These are phyloP conservation scores for Neoscytalidium dimidiatum DNA, from an alignment of 2,329 filamentous ascomycete genomes.

Conservation along the genomic window DNA sequence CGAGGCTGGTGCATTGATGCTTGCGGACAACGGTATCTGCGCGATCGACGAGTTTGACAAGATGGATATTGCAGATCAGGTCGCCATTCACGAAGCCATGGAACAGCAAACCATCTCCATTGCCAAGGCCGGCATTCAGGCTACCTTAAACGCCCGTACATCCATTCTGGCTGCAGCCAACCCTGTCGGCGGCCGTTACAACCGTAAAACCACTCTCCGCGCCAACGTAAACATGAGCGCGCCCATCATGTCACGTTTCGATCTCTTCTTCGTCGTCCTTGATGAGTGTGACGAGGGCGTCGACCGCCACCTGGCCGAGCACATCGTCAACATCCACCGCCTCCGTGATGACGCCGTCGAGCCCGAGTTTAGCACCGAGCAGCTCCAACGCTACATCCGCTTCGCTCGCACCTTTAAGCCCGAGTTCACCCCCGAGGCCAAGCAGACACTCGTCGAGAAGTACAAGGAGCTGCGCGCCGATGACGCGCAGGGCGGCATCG, in stretches of 20 bases:
- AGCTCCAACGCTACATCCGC: conserved; percentile 94
- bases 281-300: conserved; percentile 94
- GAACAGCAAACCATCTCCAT: conserved; percentile 99
- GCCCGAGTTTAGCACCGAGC: conserved; percentile 94
- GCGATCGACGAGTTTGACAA: conserved; percentile 99
- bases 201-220: conserved; percentile 89
- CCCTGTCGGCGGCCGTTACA: conserved; percentile 93
- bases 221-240: conserved; percentile 98
- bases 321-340: conserved; percentile 94
- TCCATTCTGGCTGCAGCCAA: conserved; percentile 96
- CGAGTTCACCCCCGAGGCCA: conserved; percentile 86
- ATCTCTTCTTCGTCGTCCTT: conserved; percentile 96
- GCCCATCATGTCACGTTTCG: conserved; percentile 99
- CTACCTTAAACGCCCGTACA: conserved; percentile 92
- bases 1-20: conserved; percentile 95
- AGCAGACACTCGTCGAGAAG: conserved; percentile 79
- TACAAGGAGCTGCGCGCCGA: conserved; percentile 95
- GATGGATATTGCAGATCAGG: conserved; percentile 97
- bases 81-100: conserved; percentile 99
- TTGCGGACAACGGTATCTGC: conserved; percentile 95
- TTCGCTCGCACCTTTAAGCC: conserved; percentile 95
- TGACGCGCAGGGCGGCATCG: conserved; percentile 90
- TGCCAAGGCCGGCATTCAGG: conserved; percentile 96
- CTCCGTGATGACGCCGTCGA: conserved; percentile 87
- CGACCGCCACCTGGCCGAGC: conserved; percentile 86